Evolutionary conservation across 2,329 filamentous ascomycete genomes (phyloP), one percentile per base, ranked within the genome.

Genomic region (Alternaria dauci): DNA sequence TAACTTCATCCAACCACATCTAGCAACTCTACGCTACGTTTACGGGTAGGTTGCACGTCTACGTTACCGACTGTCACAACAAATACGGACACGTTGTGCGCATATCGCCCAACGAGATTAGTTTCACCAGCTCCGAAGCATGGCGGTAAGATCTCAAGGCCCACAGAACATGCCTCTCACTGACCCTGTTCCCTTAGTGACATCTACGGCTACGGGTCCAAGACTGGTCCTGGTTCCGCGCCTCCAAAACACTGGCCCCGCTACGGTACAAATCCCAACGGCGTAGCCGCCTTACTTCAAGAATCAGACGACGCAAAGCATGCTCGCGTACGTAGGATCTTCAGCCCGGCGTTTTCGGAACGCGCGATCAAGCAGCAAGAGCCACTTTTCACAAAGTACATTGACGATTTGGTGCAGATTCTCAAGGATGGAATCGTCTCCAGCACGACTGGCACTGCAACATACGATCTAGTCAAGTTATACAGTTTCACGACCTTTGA

Each of bases 81-180:
- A 63, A 73, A 56, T 80, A 79, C 59, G 72, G 71, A 23, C 54
- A 64, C 8, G 58, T 72, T 23, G 69, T 75, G 9, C 66, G 72
- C 23, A 42, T 69, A 26, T 52, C 58, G 3, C 71, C 72, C 0
- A 54, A 70, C 20, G 62, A 67, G 26, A 59, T 74, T 6, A 62
- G 52, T 28, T 74, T 69, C 47, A 48, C 54, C 28, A 28, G 46
- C 26, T 38, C 56, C 7, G 11, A 59, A 2, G 66, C 70, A 3
- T 70, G 60, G 53, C 32, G 26, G 38, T 39, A 39, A 20, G 38
- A 39, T 39, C 3, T 39, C n/a, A 18, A 38, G 6, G 3, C 14
- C 36, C 18, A 38, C 16, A 38, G 36, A 38, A 38, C n/a, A 38
- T 38, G 32, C 0, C 1, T 16, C 1, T 38, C 36, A 38, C 36